Conservation (phyloP, 202 grass and related monocot genomes). For the Elaeis oleifera region DNA sequence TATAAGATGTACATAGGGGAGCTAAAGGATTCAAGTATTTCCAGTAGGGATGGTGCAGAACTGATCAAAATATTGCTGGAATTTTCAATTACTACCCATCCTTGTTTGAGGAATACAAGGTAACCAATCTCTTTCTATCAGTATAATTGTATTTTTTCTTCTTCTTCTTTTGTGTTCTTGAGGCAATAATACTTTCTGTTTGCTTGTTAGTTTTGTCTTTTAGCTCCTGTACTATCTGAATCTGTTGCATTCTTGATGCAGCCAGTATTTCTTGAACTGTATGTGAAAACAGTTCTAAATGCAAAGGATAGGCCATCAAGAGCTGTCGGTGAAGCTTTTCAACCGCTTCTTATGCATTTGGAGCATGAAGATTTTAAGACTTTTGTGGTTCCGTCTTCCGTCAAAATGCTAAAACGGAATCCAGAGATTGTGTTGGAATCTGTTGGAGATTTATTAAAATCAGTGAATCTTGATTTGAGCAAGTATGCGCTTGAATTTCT, state of each 20-base stretch:
- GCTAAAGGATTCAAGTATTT: slow-evolving; percentile 75
- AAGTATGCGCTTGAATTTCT: slow-evolving; percentile 77
- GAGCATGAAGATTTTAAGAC: slow-evolving; percentile 84
- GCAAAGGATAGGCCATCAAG: slow-evolving; percentile 61
- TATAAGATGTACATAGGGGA: slow-evolving; percentile 91
- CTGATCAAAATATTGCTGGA: slow-evolving; percentile 75
- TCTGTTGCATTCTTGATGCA: slow-evolving; percentile 29
- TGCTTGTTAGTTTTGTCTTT: not conserved
- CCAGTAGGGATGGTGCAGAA: slow-evolving; percentile 44
- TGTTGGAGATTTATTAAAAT: slow-evolving; percentile 57
- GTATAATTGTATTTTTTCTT: slow-evolving; percentile 8
- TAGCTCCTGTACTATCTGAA: not conserved
- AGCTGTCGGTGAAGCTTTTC: slow-evolving; percentile 73
- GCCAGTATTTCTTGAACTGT: slow-evolving; percentile 78
- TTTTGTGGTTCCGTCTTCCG: slow-evolving; percentile 66
- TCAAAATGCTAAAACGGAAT: slow-evolving; percentile 95
- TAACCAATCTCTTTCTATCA: slow-evolving; percentile 3
- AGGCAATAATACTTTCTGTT: too few species aligned
- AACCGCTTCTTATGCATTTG: slow-evolving; percentile 61
- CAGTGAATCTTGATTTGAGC: slow-evolving; percentile 72
- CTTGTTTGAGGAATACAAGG: slow-evolving; percentile 67
- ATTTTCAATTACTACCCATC: slow-evolving; percentile 50
- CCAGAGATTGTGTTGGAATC: slow-evolving; percentile 88
- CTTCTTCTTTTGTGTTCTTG: too few species aligned
- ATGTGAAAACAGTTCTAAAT: slow-evolving; percentile 70